A percentile compares a stretch with the other conserved stretches of the same genome.
phyloP scores from a whole-genome alignment of 306 rosid species.

The Inga laurina region DNA sequence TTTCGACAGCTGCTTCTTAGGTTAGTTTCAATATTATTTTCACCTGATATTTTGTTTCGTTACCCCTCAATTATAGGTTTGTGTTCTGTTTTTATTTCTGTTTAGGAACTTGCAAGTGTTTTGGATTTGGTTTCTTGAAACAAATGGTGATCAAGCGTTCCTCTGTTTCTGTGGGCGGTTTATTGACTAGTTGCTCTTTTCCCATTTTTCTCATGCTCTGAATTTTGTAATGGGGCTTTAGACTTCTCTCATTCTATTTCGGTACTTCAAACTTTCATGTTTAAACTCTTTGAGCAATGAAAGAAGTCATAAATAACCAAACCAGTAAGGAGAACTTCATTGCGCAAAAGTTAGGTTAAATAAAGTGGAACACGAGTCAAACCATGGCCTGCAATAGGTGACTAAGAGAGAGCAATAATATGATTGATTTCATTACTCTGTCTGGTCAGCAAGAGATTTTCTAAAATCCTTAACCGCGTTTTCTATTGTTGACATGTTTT shows the following conservation, averaged over 20 bases:
- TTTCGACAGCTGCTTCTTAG: constrained; percentile 38
- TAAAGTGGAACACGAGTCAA: neutral
- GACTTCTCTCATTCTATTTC: neutral
- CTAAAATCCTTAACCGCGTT: neutral
- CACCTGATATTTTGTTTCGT: neutral
- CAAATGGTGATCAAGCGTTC: constrained; percentile 7
- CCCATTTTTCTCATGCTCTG: neutral
- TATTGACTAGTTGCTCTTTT: neutral
- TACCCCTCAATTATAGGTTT: constrained; percentile 35
- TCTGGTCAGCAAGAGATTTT: neutral
- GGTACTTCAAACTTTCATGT: neutral
- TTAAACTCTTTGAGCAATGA: constrained; percentile 24
- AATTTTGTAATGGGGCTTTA: neutral
- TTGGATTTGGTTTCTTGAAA: constrained; percentile 11
- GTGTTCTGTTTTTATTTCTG: neutral
- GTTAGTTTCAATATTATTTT: constrained; percentile 33
- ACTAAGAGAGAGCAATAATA: neutral
- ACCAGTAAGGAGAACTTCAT: neutral
- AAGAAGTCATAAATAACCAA: neutral
- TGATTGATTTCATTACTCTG: neutral
- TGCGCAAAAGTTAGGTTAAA: neutral
- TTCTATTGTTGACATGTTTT: neutral
- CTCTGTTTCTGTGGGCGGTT: neutral
- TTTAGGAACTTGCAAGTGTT: neutral
- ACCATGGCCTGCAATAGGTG: neutral